A percentile compares a stretch with the other conserved stretches of the same genome.
These are phyloP conservation scores for Rhynchosporium agropyri DNA, from an alignment of 2,329 filamentous ascomycete genomes.

Conservation along the genomic window DNA sequence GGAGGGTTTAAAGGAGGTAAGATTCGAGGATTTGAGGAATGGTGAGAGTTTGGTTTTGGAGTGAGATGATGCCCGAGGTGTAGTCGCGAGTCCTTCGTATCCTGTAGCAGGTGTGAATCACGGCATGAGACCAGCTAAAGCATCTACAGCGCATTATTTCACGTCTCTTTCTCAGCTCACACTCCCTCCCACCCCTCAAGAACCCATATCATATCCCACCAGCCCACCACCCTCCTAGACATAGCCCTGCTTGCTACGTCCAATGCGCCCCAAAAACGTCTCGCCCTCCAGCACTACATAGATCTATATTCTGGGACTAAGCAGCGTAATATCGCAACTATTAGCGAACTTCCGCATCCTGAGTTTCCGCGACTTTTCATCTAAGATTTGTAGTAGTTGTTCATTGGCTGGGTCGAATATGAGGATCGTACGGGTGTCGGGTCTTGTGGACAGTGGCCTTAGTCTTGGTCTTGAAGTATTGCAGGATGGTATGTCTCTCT, in stretches of 20 bases:
- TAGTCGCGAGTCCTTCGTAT: no score
- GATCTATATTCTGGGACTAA: background rate
- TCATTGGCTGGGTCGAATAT: background rate
- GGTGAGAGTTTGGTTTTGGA: constrained; percentile 35
- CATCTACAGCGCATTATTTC: background rate
- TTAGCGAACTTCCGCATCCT: background rate
- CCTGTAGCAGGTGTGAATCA: no score
- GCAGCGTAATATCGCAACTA: background rate
- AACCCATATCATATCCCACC: constrained; percentile 14
- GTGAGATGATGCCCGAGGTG: constrained; percentile 15
- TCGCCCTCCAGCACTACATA: background rate
- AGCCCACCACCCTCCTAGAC: constrained; percentile 1
- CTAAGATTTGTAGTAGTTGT: background rate
- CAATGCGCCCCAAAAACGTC: background rate
- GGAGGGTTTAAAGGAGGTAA: constrained; percentile 26
- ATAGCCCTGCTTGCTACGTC: background rate
- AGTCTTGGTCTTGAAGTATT: no score
- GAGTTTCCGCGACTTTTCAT: background rate
- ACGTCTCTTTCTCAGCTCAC: background rate
- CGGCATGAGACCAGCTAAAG: no score
- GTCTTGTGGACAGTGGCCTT: no score
- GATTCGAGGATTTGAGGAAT: constrained; percentile 33
- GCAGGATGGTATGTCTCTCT: no score
- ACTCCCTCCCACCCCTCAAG: constrained; percentile 11
- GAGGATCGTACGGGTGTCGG: background rate